These are phyloP conservation scores for Metschnikowia dekortorum DNA, from an alignment of 805 yeast genomes.

Conservation along the genomic window DNA sequence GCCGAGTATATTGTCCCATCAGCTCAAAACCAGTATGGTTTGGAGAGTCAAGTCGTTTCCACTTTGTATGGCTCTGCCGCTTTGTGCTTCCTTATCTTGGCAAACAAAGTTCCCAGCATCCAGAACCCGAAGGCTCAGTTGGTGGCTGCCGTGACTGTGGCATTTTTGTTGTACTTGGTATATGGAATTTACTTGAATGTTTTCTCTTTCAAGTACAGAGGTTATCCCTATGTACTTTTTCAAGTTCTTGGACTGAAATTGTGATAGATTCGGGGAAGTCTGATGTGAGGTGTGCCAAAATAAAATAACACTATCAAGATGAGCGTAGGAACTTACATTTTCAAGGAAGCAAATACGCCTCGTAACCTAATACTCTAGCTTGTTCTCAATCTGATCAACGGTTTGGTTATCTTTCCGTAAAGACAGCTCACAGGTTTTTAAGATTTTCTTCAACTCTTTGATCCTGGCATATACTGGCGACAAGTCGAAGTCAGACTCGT, in stretches of 20 bases:
- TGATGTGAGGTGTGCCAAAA: neutral
- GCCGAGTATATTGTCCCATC: conserved; percentile 12
- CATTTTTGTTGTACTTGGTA: conserved; percentile 45
- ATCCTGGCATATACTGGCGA: conserved; percentile 19
- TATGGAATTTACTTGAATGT: conserved; percentile 63
- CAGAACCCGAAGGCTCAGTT: conserved; percentile 44
- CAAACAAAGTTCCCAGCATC: conserved; percentile 51
- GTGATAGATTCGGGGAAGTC: neutral
- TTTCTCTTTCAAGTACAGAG: conserved; percentile 65
- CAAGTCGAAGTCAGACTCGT: conserved; percentile 20
- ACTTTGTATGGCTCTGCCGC: conserved; percentile 68
- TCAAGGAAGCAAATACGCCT: neutral
- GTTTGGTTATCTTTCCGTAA: conserved; percentile 36
- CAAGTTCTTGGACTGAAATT: conserved; percentile 6
- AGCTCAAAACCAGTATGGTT: conserved; percentile 62
- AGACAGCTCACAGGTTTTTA: conserved; percentile 24
- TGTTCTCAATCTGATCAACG: conserved; percentile 14
- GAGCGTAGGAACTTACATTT: neutral
- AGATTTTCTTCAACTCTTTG: conserved; percentile 28
- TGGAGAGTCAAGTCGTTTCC: conserved; percentile 84
- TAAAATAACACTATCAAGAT: neutral
- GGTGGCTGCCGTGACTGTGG: conserved; percentile 43
- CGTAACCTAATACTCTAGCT: neutral
- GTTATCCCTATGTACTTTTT: conserved; percentile 70
- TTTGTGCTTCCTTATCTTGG: conserved; percentile 52